phyloP scores from a whole-genome alignment of 2,329 filamentous ascomycete genomes.

The Westerdykella sp. region DNA sequence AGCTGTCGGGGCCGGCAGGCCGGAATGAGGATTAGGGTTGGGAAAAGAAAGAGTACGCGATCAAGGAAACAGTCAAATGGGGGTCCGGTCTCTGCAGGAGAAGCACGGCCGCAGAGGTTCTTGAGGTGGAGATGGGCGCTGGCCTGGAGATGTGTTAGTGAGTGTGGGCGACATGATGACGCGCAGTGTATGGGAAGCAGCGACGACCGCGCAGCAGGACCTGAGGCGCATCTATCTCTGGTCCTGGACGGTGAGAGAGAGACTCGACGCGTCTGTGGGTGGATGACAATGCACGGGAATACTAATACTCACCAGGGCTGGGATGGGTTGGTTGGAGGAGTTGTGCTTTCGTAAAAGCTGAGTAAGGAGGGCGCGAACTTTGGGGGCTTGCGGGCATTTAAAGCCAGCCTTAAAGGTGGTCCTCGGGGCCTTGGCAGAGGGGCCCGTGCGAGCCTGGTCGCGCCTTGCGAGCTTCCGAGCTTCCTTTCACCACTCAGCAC shows the following conservation, averaged over 20 bases:
- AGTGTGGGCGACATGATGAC: neutral
- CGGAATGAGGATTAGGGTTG: neutral
- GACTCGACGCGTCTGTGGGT: neutral
- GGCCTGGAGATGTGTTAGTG: slow-evolving; percentile 10
- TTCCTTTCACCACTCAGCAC: too few species aligned
- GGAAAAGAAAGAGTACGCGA: neutral
- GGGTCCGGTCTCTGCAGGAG: slow-evolving; percentile 1
- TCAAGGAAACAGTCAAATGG: neutral
- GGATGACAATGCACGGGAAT: neutral
- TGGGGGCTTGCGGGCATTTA: slow-evolving; percentile 6
- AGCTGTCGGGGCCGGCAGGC: slow-evolving; percentile 4
- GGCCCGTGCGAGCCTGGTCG: neutral
- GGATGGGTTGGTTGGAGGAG: slow-evolving; percentile 6
- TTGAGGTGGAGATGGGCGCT: slow-evolving; percentile 1
- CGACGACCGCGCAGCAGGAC: neutral
- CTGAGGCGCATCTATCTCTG: neutral
- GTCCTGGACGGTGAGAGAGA: neutral
- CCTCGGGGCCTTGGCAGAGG: neutral
- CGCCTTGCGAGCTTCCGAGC: neutral
- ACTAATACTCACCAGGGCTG: slow-evolving; percentile 6
- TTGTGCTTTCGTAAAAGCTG: slow-evolving; percentile 12
- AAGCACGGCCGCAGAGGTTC: slow-evolving; percentile 1
- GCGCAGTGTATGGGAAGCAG: neutral
- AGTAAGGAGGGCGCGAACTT: slow-evolving; percentile 8
- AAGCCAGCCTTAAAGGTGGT: slow-evolving; percentile 2